phyloP scores from a whole-genome alignment of 495 filamentous ascomycete genomes.

The Xylaria sp. region DNA sequence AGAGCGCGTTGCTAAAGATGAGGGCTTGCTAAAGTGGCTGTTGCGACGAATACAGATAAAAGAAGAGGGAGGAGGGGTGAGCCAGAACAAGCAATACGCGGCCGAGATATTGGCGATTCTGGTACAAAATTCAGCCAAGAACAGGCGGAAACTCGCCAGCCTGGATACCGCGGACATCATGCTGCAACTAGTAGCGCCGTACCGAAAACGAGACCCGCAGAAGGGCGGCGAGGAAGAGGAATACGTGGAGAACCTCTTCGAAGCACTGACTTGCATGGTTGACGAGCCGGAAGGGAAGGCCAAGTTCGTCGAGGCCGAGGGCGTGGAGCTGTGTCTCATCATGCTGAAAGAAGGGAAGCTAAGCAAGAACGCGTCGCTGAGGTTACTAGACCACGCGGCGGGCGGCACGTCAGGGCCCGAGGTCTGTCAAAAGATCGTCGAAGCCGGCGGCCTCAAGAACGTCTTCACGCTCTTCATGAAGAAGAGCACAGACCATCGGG shows the following conservation, averaged over 20 bases:
- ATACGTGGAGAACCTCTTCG: constrained; percentile 92
- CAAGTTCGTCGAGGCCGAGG: constrained; percentile 89
- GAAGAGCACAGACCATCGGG: constrained; percentile 72
- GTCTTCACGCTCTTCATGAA: constrained; percentile 92
- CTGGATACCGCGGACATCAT: constrained; percentile 79
- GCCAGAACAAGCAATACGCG: constrained; percentile 95
- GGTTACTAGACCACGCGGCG: constrained; percentile 84
- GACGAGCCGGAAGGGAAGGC: constrained; percentile 77
- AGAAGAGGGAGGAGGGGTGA: constrained; percentile 45
- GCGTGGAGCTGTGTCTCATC: constrained; percentile 87
- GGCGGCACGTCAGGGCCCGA: constrained; percentile 59
- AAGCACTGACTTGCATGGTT: constrained; percentile 78
- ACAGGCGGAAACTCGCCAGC: constrained; percentile 66
- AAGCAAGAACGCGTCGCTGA: constrained; percentile 76
- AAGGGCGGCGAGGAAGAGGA: constrained; percentile 93
- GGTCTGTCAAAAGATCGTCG: constrained; percentile 79
- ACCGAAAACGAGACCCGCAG: constrained; percentile 85
- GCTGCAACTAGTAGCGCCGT: constrained; percentile 84
- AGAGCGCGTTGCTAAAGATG: constrained; percentile 73
- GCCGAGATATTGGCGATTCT: constrained; percentile 92
- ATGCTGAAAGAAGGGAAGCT: constrained; percentile 79
- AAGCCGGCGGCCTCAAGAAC: constrained; percentile 83
- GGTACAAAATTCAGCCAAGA: constrained; percentile 64
- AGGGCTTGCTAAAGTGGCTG: constrained; percentile 75
- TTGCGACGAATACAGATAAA: constrained; percentile 60